phyloP scores from a whole-genome alignment of 1,284 basidiomycete genomes.

The Volvariella volvacea region DNA sequence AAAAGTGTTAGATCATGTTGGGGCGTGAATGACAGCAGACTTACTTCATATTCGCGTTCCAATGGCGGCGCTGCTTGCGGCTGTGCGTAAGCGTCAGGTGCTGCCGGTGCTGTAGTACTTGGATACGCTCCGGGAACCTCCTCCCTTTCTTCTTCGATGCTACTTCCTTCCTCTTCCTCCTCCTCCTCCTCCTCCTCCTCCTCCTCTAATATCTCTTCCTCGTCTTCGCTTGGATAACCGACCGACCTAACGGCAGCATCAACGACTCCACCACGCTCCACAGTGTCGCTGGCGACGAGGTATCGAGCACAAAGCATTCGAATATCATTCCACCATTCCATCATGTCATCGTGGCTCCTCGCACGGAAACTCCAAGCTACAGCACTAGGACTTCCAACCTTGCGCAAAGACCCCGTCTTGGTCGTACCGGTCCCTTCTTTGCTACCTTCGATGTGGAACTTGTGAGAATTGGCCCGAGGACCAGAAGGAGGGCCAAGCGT shows the following conservation, averaged over 20 bases:
- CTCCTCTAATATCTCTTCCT: slow-evolving; percentile 56
- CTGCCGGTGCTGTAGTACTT: too few relatives aligned
- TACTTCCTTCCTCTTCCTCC: slow-evolving; percentile 62
- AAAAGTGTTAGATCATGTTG: too few relatives aligned
- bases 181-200: slow-evolving; percentile 75
- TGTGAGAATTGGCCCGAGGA: slow-evolving; percentile 72
- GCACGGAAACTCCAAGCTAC: slow-evolving; percentile 86
- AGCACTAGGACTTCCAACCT: slow-evolving; percentile 12
- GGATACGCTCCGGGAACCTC: slow-evolving; percentile 20
- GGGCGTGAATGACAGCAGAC: too few relatives aligned
- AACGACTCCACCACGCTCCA: slow-evolving; percentile 91
- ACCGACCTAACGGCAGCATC: slow-evolving; percentile 87
- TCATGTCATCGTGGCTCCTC: slow-evolving; percentile 92
- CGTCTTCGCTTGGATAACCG: slow-evolving; percentile 79
- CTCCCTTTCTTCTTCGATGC: slow-evolving; percentile 66
- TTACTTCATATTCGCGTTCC: too few relatives aligned
- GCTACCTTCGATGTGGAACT: slow-evolving; percentile 95
- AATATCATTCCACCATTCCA: slow-evolving; percentile 99
- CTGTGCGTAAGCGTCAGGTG: too few relatives aligned
- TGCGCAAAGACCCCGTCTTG: slow-evolving; percentile 44
- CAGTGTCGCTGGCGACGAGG: slow-evolving; percentile 89
- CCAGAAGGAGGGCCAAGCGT: slow-evolving; percentile 92
- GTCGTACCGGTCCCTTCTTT: slow-evolving; percentile 74
- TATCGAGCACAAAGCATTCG: slow-evolving; percentile 96
- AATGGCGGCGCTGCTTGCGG: too few relatives aligned